Conservation (phyloP, 1,284 basidiomycete species). For the Bjerkandera adusta region DNA sequence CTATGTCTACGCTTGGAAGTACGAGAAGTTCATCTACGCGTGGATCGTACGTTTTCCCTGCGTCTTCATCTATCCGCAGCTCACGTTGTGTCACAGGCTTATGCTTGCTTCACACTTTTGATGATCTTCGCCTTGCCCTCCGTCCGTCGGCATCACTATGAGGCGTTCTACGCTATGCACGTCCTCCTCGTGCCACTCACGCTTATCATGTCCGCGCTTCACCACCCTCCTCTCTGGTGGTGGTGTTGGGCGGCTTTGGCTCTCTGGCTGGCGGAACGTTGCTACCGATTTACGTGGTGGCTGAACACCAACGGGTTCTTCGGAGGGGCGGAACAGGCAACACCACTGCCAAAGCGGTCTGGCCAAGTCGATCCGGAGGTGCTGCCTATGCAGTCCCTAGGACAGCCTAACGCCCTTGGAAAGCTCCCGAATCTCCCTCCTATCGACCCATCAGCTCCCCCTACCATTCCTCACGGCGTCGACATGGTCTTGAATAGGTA, state of each 20-base stretch:
- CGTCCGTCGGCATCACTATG: conserved; percentile 70
- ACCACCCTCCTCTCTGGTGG: conserved; percentile 68
- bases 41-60: conserved; percentile 62
- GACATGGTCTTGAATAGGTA: conserved; percentile 29
- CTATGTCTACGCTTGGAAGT: conserved; percentile 64
- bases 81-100: conserved; percentile 45
- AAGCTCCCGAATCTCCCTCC: conserved; percentile 13
- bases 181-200: conserved; percentile 64
- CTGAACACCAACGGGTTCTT: conserved; percentile 63
- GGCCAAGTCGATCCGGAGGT: conserved; percentile 3
- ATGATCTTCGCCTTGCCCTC: conserved; percentile 62
- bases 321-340: conserved; percentile 16
- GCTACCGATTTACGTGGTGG: conserved; percentile 60
- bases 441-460: conserved; percentile 12
- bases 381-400: conserved; percentile 14
- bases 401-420: conserved; percentile 6
- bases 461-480: conserved; percentile 8
- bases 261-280: conserved; percentile 67
- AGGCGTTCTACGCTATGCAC: conserved; percentile 76
- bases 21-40: conserved; percentile 73
- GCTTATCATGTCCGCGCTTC: conserved; percentile 60
- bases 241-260: conserved; percentile 68
- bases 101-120: conserved; percentile 67
- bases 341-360: conserved; percentile 9
- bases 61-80: conserved; percentile 2